phyloP scores from a whole-genome alignment of 495 filamentous ascomycete genomes.

The Xylaria scruposa region DNA sequence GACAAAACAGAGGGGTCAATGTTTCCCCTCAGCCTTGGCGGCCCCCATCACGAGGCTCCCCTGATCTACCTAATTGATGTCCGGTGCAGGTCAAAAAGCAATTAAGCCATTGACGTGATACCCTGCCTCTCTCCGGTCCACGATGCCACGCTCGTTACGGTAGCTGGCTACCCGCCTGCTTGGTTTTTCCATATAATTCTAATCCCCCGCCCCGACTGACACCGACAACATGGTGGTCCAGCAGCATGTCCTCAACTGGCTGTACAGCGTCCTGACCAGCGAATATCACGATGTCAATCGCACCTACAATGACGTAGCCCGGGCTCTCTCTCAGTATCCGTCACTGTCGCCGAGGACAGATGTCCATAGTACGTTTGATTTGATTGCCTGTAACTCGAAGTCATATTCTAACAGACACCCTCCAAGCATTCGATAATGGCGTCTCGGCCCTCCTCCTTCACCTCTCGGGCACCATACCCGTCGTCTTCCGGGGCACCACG shows the following conservation, averaged over 20 bases:
- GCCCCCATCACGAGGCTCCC: conserved; percentile 29
- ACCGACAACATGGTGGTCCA: conserved; percentile 73
- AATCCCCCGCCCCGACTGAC: background rate
- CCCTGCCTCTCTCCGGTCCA: background rate
- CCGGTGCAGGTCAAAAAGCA: background rate
- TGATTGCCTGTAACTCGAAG: background rate
- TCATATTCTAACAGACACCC: conserved; percentile 24
- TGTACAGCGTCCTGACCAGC: conserved; percentile 86
- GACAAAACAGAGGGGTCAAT: background rate
- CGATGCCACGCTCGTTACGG: conserved; percentile 13
- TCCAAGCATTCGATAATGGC: conserved; percentile 85
- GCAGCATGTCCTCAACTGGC: conserved; percentile 91
- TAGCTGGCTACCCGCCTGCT: conserved; percentile 23
- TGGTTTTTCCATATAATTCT: background rate
- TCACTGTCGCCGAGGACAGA: conserved; percentile 90
- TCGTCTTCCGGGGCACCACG: conserved; percentile 82
- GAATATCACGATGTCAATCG: conserved; percentile 93
- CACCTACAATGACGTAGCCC: conserved; percentile 89
- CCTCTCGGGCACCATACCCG: conserved; percentile 85
- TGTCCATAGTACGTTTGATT: conserved; percentile 83
- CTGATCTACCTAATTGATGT: background rate
- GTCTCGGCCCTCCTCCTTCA: conserved; percentile 85
- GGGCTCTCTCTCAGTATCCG: conserved; percentile 79
- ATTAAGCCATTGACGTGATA: conserved; percentile 9
- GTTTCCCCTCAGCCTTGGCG: conserved; percentile 32